These are phyloP conservation scores for Mycena venus DNA, from an alignment of 768 basidiomycete species.

Conservation along the genomic window DNA sequence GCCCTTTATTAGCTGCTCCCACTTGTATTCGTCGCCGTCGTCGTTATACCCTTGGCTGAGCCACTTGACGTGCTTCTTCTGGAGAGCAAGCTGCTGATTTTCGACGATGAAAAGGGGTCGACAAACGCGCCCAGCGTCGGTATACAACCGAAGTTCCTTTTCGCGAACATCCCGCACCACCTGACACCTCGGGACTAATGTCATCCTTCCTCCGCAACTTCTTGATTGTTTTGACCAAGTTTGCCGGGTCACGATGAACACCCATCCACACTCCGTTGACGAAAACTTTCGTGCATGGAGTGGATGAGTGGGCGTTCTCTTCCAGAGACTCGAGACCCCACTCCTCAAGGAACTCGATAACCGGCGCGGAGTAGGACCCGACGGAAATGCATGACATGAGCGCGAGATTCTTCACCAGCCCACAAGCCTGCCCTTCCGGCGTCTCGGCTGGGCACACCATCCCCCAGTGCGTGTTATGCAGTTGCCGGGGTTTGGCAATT, in stretches of 20 bases:
- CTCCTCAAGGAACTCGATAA: slow-evolving; percentile 98
- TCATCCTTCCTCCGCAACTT: slow-evolving; percentile 94
- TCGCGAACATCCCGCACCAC: slow-evolving; percentile 98
- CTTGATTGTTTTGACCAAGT: slow-evolving; percentile 93
- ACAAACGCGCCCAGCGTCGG: slow-evolving; percentile 96
- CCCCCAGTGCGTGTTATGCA: slow-evolving; percentile 99
- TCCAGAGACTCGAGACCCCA: slow-evolving; percentile 97
- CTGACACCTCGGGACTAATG: slow-evolving; percentile 95
- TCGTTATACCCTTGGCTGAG: slow-evolving; percentile 71
- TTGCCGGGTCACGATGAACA: slow-evolving; percentile 94
- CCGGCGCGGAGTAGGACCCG: slow-evolving; percentile 94
- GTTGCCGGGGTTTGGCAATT: slow-evolving; percentile 98
- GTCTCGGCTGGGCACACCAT: slow-evolving; percentile 99
- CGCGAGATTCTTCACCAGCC: slow-evolving; percentile 97
- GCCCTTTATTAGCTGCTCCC: slow-evolving; percentile 86
- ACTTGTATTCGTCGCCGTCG: slow-evolving; percentile 78
- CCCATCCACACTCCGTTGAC: slow-evolving; percentile 99
- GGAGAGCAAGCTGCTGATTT: slow-evolving; percentile 85
- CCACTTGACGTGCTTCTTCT: slow-evolving; percentile 88
- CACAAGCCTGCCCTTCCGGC: slow-evolving; percentile 99
- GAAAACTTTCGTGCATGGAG: slow-evolving; percentile 95
- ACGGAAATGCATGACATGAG: slow-evolving; percentile 99
- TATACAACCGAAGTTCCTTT: slow-evolving; percentile 92
- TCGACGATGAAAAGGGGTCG: slow-evolving; percentile 98
- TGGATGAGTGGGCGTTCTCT: slow-evolving; percentile 89